A percentile compares a stretch with the other conserved stretches of the same genome.
Evolutionary conservation across 331 rosid species (phyloP).

Genomic region (Rhamnella rubrinervis): DNA sequence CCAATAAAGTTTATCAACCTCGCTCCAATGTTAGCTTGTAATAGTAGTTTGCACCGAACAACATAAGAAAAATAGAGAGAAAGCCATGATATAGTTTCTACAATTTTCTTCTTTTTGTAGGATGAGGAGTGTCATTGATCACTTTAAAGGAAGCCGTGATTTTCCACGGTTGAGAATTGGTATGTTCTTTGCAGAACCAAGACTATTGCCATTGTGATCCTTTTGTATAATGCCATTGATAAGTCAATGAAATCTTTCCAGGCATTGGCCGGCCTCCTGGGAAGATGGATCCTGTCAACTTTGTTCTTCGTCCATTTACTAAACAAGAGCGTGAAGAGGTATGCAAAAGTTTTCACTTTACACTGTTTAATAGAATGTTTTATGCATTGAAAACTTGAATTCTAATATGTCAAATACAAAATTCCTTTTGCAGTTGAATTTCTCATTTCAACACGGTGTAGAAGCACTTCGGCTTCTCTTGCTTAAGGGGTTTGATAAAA

Average conservation of each 20-base stretch:
- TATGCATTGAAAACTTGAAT: slow-evolving; percentile 14
- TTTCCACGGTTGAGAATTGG: slow-evolving; percentile 89
- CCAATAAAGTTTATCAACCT: too few species aligned
- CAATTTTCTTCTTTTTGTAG: slow-evolving; percentile 34
- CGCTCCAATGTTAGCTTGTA: too few species aligned
- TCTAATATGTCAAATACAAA: slow-evolving; percentile 20
- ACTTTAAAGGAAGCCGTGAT: slow-evolving; percentile 67
- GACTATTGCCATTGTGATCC: slow-evolving; percentile 5
- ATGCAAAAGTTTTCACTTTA: slow-evolving; percentile 10
- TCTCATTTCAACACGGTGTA: slow-evolving; percentile 68
- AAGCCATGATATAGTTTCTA: background rate
- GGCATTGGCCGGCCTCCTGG: slow-evolving; percentile 96
- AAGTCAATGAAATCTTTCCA: slow-evolving; percentile 29
- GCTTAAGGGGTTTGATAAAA: slow-evolving; percentile 78
- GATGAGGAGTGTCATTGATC: slow-evolving; percentile 65
- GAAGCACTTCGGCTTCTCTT: slow-evolving; percentile 80
- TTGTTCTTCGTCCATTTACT: slow-evolving; percentile 77
- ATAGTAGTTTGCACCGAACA: too few species aligned
- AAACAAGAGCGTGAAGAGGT: slow-evolving; percentile 84
- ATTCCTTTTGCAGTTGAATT: slow-evolving; percentile 60
- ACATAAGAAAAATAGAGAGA: background rate
- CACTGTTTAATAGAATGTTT: slow-evolving; percentile 7
- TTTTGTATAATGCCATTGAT: background rate
- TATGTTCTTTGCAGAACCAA: slow-evolving; percentile 22
- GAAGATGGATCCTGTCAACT: slow-evolving; percentile 74